Evolutionary conservation across 139 green algal genomes (phyloP).

Genomic region (Tetratostichococcus sp.): DNA sequence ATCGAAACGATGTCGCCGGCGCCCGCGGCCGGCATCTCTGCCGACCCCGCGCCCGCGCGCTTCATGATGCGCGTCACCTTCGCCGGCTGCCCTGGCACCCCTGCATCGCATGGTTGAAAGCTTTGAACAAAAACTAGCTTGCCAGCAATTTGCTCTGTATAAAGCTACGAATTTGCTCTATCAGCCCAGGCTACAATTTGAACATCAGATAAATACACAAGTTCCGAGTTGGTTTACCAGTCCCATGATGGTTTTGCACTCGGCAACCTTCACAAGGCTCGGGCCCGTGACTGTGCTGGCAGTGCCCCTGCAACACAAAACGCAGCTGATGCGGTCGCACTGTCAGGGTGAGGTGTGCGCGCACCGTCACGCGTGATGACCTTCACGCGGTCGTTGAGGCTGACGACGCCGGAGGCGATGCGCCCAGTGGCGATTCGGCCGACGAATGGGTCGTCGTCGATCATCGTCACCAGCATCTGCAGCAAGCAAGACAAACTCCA

Average conservation of each 20-base stretch:
- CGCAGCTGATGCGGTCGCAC: no score
- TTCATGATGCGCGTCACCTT: conserved; percentile 72
- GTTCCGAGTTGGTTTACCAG: no score
- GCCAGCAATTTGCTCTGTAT: no score
- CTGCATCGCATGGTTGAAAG: conserved; percentile 25
- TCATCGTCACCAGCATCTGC: conserved; percentile 78
- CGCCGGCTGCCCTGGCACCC: conserved; percentile 19
- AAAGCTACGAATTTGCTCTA: no score
- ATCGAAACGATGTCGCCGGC: conserved; percentile 82
- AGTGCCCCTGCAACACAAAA: no score
- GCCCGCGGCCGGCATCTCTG: conserved; percentile 53
- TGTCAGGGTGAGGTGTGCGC: not conserved
- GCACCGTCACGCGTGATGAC: conserved; percentile 30
- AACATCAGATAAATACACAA: no score
- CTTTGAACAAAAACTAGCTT: no score
- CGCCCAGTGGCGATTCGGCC: conserved; percentile 77
- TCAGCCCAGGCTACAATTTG: no score
- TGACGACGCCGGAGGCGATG: conserved; percentile 52
- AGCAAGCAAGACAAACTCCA: no score
- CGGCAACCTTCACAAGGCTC: no score
- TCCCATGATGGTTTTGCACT: no score
- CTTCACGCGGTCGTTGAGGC: conserved; percentile 59
- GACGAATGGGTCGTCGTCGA: conserved; percentile 75
- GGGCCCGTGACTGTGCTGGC: no score
- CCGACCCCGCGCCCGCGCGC: conserved; percentile 38